Evolutionary conservation across 306 rosid genomes (phyloP), one percentile per base, ranked within the genome.

Genomic region (Astragalus membranaceus): DNA sequence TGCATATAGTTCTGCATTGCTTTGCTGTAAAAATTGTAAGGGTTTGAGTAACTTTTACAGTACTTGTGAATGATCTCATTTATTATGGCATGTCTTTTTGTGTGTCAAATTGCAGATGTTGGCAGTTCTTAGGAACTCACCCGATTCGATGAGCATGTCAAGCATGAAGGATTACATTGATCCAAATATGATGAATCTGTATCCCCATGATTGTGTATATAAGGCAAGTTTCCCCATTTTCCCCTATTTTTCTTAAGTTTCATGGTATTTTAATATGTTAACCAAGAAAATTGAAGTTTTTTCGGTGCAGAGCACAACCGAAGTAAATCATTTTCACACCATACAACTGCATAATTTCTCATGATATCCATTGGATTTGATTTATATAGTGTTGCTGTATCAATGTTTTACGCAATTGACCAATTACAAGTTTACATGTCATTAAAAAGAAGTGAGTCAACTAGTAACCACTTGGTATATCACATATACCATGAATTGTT

Each of bases 191-290:
- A 85, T 84, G 99, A 85, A 91, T 62, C 82, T 94, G 78, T 94
- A 87, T 85, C 99, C 99, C 73, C 99, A 86, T 82, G 97, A 94
- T 79, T 94, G 99, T 86, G 89, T 87, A 46, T 88, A 81, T 63
- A 94, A 94, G 99, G 99, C 86, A 83, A 78, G 70, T 57, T 30
- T 61, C 16, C 58, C 70, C 50, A 42, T 79, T 32, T 53, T 47
- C 71, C 16, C 46, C 47, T 69, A 6, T 41, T 64, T 64, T 42
- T 53, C 15, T 52, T 23, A n/a, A 15, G 35, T 37, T 14, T 32
- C 26, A 20, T 70, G 49, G 49, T 13, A 35, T 48, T 29, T 15
- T 56, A 42, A 42, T 73, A 5, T 56, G 39, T 20, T 30, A 47
- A 17, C 69, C 41, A 3, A 50, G 33, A 74, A 67, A 79, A 33